Evolutionary conservation across 2,329 filamentous ascomycete genomes (phyloP).

Genomic region (Apiospora saccharicola): DNA sequence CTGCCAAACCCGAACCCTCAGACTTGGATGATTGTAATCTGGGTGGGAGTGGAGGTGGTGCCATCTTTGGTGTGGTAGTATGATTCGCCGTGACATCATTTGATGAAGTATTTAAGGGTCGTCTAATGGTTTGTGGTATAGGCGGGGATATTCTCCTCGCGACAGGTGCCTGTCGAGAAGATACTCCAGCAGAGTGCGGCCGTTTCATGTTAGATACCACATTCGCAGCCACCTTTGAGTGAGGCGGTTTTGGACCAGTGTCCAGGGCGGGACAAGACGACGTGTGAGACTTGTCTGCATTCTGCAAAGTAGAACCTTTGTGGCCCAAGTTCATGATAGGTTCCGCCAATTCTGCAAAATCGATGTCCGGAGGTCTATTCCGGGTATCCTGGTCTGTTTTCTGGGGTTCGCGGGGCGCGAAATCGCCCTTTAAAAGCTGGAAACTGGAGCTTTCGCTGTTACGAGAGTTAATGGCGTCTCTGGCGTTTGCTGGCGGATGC

Average conservation of each 20-base stretch:
- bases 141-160: not conserved
- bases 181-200: not conserved
- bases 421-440: not conserved
- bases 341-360: not conserved
- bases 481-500: not conserved
- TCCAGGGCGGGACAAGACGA: not conserved
- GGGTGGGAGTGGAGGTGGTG: constrained; percentile 36
- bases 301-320: not conserved
- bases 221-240: not conserved
- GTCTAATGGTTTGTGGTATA: not conserved
- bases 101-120: not conserved
- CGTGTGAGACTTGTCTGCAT: not conserved
- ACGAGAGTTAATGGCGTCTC: not conserved
- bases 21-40: constrained; percentile 35
- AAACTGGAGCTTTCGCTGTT: not conserved
- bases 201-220: not conserved
- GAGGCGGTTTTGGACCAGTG: not conserved
- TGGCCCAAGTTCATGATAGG: not conserved
- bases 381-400: not conserved
- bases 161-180: not conserved
- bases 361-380: not conserved
- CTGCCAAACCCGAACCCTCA: constrained; percentile 19
- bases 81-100: not conserved
- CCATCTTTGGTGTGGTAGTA: constrained; percentile 30
- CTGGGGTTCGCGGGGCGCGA: not conserved